These are phyloP conservation scores for Herpetospermum pedunculosum DNA, from an alignment of 306 rosid species.

Conservation along the genomic window DNA sequence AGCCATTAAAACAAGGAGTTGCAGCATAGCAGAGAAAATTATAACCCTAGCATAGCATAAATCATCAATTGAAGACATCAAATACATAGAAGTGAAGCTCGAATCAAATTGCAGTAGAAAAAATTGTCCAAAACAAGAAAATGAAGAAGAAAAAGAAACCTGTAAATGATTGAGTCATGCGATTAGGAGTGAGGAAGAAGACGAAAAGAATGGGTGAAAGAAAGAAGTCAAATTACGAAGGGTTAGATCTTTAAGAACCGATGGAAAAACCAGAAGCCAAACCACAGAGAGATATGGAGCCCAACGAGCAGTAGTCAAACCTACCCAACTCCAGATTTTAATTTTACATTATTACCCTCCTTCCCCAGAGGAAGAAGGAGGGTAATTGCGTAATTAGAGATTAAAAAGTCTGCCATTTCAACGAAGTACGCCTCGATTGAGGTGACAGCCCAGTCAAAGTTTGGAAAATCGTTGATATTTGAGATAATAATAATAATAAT, in stretches of 20 bases:
- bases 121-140: not conserved
- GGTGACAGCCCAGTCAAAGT: slow-evolving; percentile 73
- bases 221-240: not conserved
- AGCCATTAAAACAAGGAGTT: not conserved
- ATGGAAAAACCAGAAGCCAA: not conserved
- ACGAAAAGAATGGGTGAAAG: not conserved
- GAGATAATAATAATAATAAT: not conserved
- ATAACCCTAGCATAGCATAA: not conserved
- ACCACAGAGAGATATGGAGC: too few relatives aligned
- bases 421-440: slow-evolving; percentile 63
- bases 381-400: not conserved
- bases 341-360: slow-evolving; percentile 27
- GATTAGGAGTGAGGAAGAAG: not conserved
- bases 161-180: slow-evolving; percentile 3
- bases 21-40: not conserved
- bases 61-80: not conserved
- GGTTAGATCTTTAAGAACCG: slow-evolving; percentile 6
- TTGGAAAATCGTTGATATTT: slow-evolving; percentile 17
- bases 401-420: slow-evolving; percentile 28
- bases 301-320: slow-evolving; percentile 80
- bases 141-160: not conserved
- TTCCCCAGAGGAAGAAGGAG: not conserved
- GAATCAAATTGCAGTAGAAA: not conserved
- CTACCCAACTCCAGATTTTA: slow-evolving; percentile 42
- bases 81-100: not conserved